Base-by-base conservation (phyloP, 1,139 yeast genomes). In the Saccharomyces hybrid region DNA sequence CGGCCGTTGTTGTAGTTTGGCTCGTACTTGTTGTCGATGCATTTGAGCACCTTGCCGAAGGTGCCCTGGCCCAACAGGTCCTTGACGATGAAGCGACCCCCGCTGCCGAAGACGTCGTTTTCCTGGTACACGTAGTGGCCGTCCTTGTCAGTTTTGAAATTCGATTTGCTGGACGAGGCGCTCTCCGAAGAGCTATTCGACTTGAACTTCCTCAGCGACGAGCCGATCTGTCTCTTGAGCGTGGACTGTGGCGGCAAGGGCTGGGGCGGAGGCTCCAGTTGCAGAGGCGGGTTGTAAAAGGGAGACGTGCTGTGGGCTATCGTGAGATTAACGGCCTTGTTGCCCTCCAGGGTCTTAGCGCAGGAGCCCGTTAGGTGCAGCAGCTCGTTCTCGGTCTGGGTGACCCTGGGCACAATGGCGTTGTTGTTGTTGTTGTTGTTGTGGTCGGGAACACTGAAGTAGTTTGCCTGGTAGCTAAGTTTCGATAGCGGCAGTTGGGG, bases 21-120 rank as follows among this genome's bases (percentile, higher is more conserved):
- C 58, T 74, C 76, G 53, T 66, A 73, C 6, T 77, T 77, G 12
- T 73, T 57, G 64, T 85, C 91, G 59, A 74, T 74, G 52, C 90
- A 87, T 63, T 83, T 83, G 44, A 90, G 86, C 12, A 95, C 99
- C 68, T 91, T 93, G 19, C 99, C 99, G 75, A 93, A 95, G 0
- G 99, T 95, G 6, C 99, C 99, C 67, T 93, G 98, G 24, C 99
- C 99, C 57, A 95, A 75, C 53, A 89, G 74, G 55, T 84, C 78
- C 38, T 80, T 74, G 19, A 88, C 84, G 27, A 81, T 72, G 64
- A 86, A 84, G 51, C 95, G 75, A 51, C 81, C 82, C 61, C 85
- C 81, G 32, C 91, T 86, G 12, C 66, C 63, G 69, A 86, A 84
- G 2, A 71, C 62, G 48, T 83, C 83, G 57, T 83, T 82, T 12